Evolutionary conservation across 768 basidiomycete species (phyloP), one percentile per base, ranked within the genome.

Genomic region (Auricularia cornea): DNA sequence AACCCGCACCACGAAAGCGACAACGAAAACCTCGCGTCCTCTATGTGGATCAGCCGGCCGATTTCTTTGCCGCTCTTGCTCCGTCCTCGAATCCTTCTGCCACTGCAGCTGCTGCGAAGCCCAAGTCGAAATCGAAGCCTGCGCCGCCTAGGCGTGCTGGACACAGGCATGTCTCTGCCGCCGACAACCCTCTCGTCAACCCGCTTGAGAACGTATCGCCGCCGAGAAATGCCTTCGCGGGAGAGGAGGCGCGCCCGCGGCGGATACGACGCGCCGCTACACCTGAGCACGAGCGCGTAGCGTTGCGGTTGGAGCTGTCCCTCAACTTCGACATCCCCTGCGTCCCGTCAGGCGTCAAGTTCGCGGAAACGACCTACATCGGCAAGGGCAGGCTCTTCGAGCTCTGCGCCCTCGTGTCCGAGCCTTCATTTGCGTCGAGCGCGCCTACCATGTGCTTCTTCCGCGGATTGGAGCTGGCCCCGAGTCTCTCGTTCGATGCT

Each of bases 311-410:
- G 12, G 67, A 72, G 11, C 68, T 81, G 41, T 66, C 71, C 61
- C 66, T 77, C 63, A 85, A 92, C 73, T 80, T 85, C 67, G 77
- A 77, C 31, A 78, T 90, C 14, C 71, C 71, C 3, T 73, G 74
- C 32, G 72, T 90, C 5, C 77, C 76, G 28, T 76, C 81, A 3
- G 86, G 85, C 3, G 72, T 82, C 38, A 77, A 78, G 38, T 87
- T 92, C 66, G 70, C 68, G 1, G 41, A 73, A 2, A 73, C 77
- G 10, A 83, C 86, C 5, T 88, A 84, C 65, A 78, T 87, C 52
- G 81, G 80, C 8, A 84, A 77, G 63, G 88, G 89, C 0, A 77
- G 80, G 68, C 80, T 94, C 20, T 71, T 79, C 62, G 83, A 87
- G 28, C 78, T 92, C 18, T 64, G 85, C 59, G 68, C 76, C n/a